Conservation (phyloP, 225 moss, liverwort and hornwort genomes). For the Bryoerythrophyllum caledonicum region DNA sequence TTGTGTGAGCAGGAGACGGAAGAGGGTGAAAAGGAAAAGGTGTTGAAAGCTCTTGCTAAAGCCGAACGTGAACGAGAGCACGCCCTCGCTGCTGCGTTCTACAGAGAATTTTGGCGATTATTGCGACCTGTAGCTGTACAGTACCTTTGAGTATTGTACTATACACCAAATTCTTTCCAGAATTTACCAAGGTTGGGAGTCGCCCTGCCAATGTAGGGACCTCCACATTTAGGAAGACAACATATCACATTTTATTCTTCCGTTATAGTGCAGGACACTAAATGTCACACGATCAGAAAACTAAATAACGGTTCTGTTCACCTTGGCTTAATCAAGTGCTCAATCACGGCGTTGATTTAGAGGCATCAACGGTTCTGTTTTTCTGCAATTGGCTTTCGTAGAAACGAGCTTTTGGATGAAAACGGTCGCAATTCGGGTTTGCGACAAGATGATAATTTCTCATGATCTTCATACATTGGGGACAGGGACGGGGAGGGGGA, state of each 20-base stretch:
- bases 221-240: too few species aligned
- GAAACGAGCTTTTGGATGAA: too few species aligned
- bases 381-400: background rate
- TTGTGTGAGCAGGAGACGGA: conserved; percentile 32
- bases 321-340: background rate
- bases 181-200: background rate
- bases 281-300: background rate
- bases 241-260: background rate
- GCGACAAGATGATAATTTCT: too few species aligned
- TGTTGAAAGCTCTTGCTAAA: conserved; percentile 45
- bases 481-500: too few species aligned
- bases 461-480: too few species aligned
- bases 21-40: conserved; percentile 36
- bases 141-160: background rate
- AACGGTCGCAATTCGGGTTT: too few species aligned
- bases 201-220: too few species aligned
- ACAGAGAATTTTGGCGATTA: conserved; percentile 54
- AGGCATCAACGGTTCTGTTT: background rate
- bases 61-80: too few species aligned
- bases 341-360: background rate
- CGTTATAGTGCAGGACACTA: background rate
- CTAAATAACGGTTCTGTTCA: background rate
- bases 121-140: conserved; percentile 2
- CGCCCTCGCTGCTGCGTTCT: conserved; percentile 43
- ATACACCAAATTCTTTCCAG: background rate